Evolutionary conservation across 352 stramenopile species (phyloP), one percentile per base, ranked within the genome.

Genomic region (Globisporangium emineosum): DNA sequence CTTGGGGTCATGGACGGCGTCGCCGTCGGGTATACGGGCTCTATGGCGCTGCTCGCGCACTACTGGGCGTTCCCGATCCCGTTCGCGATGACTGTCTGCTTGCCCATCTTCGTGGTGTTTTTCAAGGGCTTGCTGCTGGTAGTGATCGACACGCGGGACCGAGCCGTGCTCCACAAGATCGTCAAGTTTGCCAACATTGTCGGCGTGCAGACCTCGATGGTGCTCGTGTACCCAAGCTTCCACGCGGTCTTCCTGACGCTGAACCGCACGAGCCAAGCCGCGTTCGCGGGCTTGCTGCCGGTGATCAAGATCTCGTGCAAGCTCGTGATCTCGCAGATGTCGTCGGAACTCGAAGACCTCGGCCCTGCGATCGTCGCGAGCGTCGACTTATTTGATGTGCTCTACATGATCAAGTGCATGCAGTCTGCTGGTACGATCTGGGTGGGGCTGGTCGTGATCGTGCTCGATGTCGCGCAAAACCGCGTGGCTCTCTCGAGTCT

Each of bases 21-120:
- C 21, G 35, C 10, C 51, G 25, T 40, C 51, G 51, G 51, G 3
- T 57, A 42, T 13, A 57, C 51, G 25, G 35, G 51, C 51, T 25
- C 51, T 6, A 25, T 57, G 25, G 25, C 42, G 51, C 21, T 42
- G 9, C 25, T 57, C 19, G 51, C 51, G 51, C 17, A 29, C 21
- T 33, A 27, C 12, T 57, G 51, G 51, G 51, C n/a, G 51, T 57
- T 57, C 32, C 51, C 51, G 25, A 57, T 57, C 25, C 51, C 51
- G 25, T 57, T 57, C 51, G 43, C 37, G 51, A 19, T 35, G 51
- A 21, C 51, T 4, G 12, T 57, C 17, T 21, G 12, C 13, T 27
- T 13, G 2, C 12, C 37, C 12, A 27, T 29, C 1, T 43, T 42
- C 51, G 17, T 29, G 27, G 51, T 42, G 3, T 57, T 42, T 9